Evolutionary conservation across 306 rosid species (phyloP).

Genomic region (Delonix regia): DNA sequence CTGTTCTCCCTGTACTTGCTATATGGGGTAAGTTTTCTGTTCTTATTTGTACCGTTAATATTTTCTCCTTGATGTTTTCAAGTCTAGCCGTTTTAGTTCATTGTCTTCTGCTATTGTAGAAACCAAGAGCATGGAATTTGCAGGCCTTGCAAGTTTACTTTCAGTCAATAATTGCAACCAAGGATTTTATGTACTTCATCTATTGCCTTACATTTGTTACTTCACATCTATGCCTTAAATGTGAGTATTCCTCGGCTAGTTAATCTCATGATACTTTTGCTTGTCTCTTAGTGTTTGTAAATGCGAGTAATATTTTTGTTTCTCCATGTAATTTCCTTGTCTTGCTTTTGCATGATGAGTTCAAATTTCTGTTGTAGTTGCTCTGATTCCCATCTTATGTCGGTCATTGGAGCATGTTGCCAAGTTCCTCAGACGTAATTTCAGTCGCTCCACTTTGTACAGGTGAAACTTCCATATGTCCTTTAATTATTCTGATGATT

Average conservation of each 20-base stretch:
- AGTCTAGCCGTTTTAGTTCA: constrained; percentile 26
- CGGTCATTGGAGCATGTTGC: constrained; percentile 88
- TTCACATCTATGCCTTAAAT: constrained; percentile 83
- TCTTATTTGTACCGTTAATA: constrained; percentile 18
- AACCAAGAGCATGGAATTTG: constrained; percentile 91
- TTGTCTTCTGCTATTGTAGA: constrained; percentile 55
- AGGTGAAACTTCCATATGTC: constrained; percentile 49
- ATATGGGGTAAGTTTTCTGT: constrained; percentile 67
- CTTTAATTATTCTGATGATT: background rate
- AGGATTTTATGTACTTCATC: constrained; percentile 84
- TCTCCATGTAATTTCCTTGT: constrained; percentile 2
- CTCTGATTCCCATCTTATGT: constrained; percentile 87
- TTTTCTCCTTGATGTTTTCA: constrained; percentile 8
- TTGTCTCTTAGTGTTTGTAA: background rate
- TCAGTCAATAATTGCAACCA: constrained; percentile 68
- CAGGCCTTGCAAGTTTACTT: constrained; percentile 90
- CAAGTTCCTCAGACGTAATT: constrained; percentile 92
- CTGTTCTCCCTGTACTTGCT: constrained; percentile 73
- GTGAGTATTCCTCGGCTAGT: constrained; percentile 50
- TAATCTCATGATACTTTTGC: constrained; percentile 20
- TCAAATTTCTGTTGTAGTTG: constrained; percentile 65
- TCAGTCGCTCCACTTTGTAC: constrained; percentile 85
- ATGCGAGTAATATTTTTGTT: background rate
- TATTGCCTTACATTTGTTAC: constrained; percentile 81
- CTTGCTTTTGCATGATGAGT: constrained; percentile 31